Base-by-base conservation (phyloP, 495 filamentous ascomycete species). In the Aspergillus avenaceus region DNA sequence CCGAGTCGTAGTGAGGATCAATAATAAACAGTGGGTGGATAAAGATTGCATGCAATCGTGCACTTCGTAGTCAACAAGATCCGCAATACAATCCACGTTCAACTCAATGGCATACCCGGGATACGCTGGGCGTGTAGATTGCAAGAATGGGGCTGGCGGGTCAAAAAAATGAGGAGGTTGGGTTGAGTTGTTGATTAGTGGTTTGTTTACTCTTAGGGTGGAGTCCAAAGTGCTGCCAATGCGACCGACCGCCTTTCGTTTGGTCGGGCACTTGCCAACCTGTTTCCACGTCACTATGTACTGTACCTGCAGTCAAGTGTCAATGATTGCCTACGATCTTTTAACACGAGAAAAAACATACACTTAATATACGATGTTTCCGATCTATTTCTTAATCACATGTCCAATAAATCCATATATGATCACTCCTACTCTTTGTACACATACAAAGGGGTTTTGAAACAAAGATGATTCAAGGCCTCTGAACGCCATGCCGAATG, bases 161-260 rank as follows among this genome's bases (percentile, higher is more conserved):
- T 23, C 22, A 23, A 24, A n/a, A n/a, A 49, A 55, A 49, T 50
- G 52, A 49, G 52, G 52, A 55, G 52, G 52, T 46, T 55, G 52
- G 52, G 47, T 45, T 45, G 56, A n/a, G 22, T 37, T 18, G 44
- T 52, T 44, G 65, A 53, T 31, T 72, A 67, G 38, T 53, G 64
- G 59, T 53, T 22, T 44, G 45, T 32, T 54, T 72, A 36, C 32
- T 68, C 16, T 59, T 51, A 5, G 36, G 24, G 40, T 40, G 46
- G 52, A 54, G 38, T 41, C 21, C 13, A 4, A n/a, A 38, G 13
- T 38, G 29, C 52, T 31, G 29, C 29, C 28, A n/a, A n/a, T n/a
- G n/a, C n/a, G 27, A 9, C 22, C 34, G 41, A 49, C 52, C 52
- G 52, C 52, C 52, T 55, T 54, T 26, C n/a, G 29, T 38, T 14